Evolutionary conservation across 2,329 filamentous ascomycete species (phyloP).

Genomic region (Ceratocystis huliohia): DNA sequence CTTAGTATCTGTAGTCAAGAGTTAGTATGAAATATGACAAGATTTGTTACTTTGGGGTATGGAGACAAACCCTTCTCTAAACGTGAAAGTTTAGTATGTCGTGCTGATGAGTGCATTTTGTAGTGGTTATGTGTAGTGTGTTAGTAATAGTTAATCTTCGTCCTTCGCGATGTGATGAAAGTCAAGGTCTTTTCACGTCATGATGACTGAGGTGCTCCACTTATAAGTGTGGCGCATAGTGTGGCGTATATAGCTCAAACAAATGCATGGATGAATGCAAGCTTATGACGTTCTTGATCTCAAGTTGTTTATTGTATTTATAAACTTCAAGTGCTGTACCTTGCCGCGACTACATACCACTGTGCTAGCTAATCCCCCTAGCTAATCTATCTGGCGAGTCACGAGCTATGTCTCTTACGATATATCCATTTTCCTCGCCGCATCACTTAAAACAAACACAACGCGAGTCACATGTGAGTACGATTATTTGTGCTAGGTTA

Average conservation of each 20-base stretch:
- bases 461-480: slow-evolving; percentile 39
- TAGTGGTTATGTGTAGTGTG: not conserved
- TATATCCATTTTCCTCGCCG: slow-evolving; percentile 44
- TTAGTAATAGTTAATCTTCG: not conserved
- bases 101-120: slow-evolving; percentile 21
- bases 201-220: not conserved
- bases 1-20: slow-evolving; percentile 32
- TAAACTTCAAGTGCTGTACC: not conserved
- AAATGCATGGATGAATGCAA: not conserved
- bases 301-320: not conserved
- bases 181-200: not conserved
- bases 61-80: slow-evolving; percentile 28
- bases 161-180: not conserved
- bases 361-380: not conserved
- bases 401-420: slow-evolving; percentile 41
- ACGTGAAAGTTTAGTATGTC: slow-evolving; percentile 28
- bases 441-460: slow-evolving; percentile 39
- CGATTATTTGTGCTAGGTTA: not conserved
- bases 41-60: not conserved
- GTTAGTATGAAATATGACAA: not conserved
- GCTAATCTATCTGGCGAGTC: not conserved
- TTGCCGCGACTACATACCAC: no score
- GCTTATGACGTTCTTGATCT: slow-evolving; percentile 1
- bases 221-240: not conserved
- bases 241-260: slow-evolving; percentile 11